Evolutionary conservation across 495 filamentous ascomycete species (phyloP), one percentile per base, ranked within the genome.

Genomic region (Talaromyces nanjingensis): DNA sequence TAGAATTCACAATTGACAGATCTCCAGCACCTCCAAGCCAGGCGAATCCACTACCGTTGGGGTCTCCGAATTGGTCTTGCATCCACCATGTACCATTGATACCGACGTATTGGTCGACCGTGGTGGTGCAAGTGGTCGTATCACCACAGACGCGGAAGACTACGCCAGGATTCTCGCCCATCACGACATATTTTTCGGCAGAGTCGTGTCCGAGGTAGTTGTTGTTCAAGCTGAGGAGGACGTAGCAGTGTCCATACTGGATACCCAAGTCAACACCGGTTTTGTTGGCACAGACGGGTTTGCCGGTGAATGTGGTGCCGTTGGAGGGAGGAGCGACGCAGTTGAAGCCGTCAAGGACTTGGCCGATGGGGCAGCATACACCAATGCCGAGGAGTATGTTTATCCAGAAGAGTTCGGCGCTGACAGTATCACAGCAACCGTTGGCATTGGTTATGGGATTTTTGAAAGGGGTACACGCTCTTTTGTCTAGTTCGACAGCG

Each of bases 21-120:
- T 62, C 60, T 5, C 60, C 60, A 18, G 60, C 7, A 5, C 60
- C 60, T 24, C 60, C 60, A n/a, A 62, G 60, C 60, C 60, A 62
- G 24, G 16, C 60, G 37, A 62, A 62, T 20, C 60, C 60, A 33
- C 22, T 52, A 54, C 60, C 60, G 45, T 52, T 53, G n/a, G 60
- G 60, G 27, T 62, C 60, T 33, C 60, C 60, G n/a, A 62, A 54
- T 27, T 62, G 60, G 45, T 62, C 60, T 37, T 62, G 60, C 60
- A 62, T 62, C 22, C 27, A 62, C 60, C 60, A 62, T 12, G 60
- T 62, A 11, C 60, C 60, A 39, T 62, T 62, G 24, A 29, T 33
- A 11, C 18, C n/a, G 22, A 52, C 60, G 25, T 54, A 54, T 49
- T 54, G 39, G 6, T 62, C 45, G 22, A 11, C 60, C 20, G 25